A percentile compares a stretch with the other conserved stretches of the same genome.
Conservation (phyloP, 805 yeast genomes). For the Peterozyma toletana region DNA sequence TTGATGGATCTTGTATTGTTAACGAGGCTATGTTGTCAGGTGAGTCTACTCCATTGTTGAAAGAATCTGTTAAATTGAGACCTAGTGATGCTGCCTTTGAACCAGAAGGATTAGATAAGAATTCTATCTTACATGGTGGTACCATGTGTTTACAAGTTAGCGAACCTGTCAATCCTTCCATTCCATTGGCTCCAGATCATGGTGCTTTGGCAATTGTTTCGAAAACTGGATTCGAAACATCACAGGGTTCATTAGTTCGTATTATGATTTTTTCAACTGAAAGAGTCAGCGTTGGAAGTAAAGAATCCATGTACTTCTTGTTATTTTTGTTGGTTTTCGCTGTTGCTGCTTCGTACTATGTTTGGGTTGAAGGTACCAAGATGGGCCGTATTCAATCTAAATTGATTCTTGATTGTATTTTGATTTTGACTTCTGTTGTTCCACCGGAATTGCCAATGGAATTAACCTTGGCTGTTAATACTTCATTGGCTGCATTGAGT, state of each 20-base stretch:
- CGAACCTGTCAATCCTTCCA: slow-evolving; percentile 42
- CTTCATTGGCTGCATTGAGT: slow-evolving; percentile 79
- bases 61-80: slow-evolving; percentile 84
- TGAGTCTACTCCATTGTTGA: slow-evolving; percentile 93
- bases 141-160: slow-evolving; percentile 93
- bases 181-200: slow-evolving; percentile 74
- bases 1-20: slow-evolving; percentile 90
- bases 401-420: slow-evolving; percentile 88
- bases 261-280: slow-evolving; percentile 97
- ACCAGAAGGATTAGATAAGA: slow-evolving; percentile 80
- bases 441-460: slow-evolving; percentile 99
- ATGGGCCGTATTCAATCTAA: slow-evolving; percentile 95
- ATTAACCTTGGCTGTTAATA: slow-evolving; percentile 94
- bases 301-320: slow-evolving; percentile 89
- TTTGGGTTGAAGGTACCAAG: slow-evolving; percentile 95
- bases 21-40: slow-evolving; percentile 99
- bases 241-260: slow-evolving; percentile 95
- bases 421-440: slow-evolving; percentile 94
- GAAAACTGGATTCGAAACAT: slow-evolving; percentile 97
- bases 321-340: slow-evolving; percentile 87
- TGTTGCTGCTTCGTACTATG: slow-evolving; percentile 93
- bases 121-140: slow-evolving; percentile 89
- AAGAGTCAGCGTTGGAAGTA: slow-evolving; percentile 92
- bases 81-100: slow-evolving; percentile 63
- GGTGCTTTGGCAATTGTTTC: slow-evolving; percentile 90